Evolutionary conservation across 495 filamentous ascomycete genomes (phyloP), one percentile per base, ranked within the genome.

Genomic region (Penicillium bialowiezense): DNA sequence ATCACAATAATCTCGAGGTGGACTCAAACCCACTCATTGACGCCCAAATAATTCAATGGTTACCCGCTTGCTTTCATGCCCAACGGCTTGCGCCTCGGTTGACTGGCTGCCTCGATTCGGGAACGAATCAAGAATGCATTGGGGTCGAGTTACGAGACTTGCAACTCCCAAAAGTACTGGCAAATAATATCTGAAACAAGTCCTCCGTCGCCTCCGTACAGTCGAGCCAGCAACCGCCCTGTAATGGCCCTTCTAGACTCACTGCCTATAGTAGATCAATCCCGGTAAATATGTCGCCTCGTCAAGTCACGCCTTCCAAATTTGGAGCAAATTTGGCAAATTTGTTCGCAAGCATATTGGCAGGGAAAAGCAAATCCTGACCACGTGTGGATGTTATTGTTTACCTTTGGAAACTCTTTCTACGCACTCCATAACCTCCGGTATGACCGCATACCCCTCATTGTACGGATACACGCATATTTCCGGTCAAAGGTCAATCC

Each of bases 41-140:
- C 45, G 45, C 45, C 45, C 45, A 48, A 48, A 47, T 48, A 18
- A 20, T 31, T 12, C 35, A 24, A 32, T 32, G 23, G 31, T 42
- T 18, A 37, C 31, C 26, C 34, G 19, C 17, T 36, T 39, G 43
- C 44, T 58, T 63, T 60, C 60, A 55, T 63, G 60, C 60, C 60
- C 60, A 58, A 63, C 49, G 54, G 50, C 13, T 51, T 32, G 43
- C 50, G 41, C 56, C 60, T 53, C 51, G 51, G 32, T 48, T 48
- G 45, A 40, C 35, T 48, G 45, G 45, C 36, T 40, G 44, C 35
- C 44, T 32, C 35, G 2, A n/a, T 48, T 35, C 33, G 7, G 7
- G 18, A 34, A 31, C 40, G 40, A 29, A 37, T 28, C 44, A 31
- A 17, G 28, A 40, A 21, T 39, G 29, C 31, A 32, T 8, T 26